Conservation (phyloP, 2,329 filamentous ascomycete genomes). For the Corynespora cassiicola region DNA sequence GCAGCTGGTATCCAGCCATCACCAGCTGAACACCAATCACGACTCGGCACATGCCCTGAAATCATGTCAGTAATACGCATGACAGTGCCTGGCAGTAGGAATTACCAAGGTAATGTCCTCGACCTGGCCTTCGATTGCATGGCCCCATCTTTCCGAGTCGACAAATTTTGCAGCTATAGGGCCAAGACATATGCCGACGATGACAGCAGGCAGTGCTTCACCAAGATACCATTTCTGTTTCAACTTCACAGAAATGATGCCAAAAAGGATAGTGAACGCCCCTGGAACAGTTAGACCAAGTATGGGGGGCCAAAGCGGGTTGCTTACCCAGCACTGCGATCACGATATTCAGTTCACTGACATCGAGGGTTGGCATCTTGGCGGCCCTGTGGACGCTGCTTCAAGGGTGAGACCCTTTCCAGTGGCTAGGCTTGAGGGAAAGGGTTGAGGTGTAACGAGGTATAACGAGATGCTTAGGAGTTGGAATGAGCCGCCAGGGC, state of each 20-base stretch:
- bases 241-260: slow-evolving; percentile 57
- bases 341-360: slow-evolving; percentile 60
- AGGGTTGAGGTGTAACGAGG: slow-evolving; percentile 40
- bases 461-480: slow-evolving; percentile 60
- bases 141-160: slow-evolving; percentile 43
- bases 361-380: slow-evolving; percentile 56
- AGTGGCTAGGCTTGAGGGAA: too few relatives aligned
- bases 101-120: slow-evolving; percentile 46
- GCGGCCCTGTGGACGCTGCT: too few relatives aligned
- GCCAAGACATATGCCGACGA: slow-evolving; percentile 61
- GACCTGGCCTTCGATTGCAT: slow-evolving; percentile 26
- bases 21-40: slow-evolving; percentile 66
- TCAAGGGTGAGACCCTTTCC: too few relatives aligned
- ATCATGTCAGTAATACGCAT: not conserved
- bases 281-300: too few relatives aligned
- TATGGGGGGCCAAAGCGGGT: too few relatives aligned
- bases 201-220: slow-evolving; percentile 54
- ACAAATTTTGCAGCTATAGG: slow-evolving; percentile 57
- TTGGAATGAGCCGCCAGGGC: too few relatives aligned
- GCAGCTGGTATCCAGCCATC: slow-evolving; percentile 66
- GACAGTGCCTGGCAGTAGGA: not conserved
- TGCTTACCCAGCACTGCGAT: slow-evolving; percentile 52
- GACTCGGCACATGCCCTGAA: slow-evolving; percentile 57
- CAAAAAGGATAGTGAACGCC: slow-evolving; percentile 54
- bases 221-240: slow-evolving; percentile 60